These are phyloP conservation scores for Penicillium psychrofluorescens DNA, from an alignment of 495 filamentous ascomycete genomes.

Conservation along the genomic window DNA sequence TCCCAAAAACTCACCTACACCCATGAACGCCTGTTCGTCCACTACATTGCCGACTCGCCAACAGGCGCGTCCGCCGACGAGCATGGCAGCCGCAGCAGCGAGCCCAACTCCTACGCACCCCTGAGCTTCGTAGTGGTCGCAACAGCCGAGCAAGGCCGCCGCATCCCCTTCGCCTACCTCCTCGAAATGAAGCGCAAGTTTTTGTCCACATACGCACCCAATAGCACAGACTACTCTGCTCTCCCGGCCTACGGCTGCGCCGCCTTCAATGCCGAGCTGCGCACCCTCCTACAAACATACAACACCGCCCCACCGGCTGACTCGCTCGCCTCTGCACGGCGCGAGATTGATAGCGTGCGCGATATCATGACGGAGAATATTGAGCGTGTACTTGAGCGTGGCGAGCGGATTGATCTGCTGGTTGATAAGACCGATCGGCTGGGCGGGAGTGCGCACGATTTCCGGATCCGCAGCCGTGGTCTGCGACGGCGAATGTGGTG, in stretches of 20 bases:
- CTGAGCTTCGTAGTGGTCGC: slow-evolving; percentile 84
- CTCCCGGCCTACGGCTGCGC: slow-evolving; percentile 87
- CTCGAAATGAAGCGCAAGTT: slow-evolving; percentile 89
- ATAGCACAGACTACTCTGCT: slow-evolving; percentile 62
- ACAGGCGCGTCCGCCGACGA: slow-evolving; percentile 44
- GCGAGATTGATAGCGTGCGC: slow-evolving; percentile 86
- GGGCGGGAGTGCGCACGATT: slow-evolving; percentile 80
- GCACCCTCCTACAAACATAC: slow-evolving; percentile 72
- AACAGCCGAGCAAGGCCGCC: slow-evolving; percentile 66
- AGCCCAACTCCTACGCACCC: slow-evolving; percentile 57
- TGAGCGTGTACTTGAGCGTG: slow-evolving; percentile 87
- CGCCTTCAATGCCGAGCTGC: slow-evolving; percentile 74
- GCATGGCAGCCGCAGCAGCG: slow-evolving; percentile 13
- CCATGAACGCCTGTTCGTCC: slow-evolving; percentile 82
- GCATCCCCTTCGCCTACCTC: slow-evolving; percentile 88
- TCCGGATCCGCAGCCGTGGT: slow-evolving; percentile 74
- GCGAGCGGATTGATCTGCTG: slow-evolving; percentile 88
- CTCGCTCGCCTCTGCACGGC: slow-evolving; percentile 72
- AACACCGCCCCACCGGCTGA: slow-evolving; percentile 76
- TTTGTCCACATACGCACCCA: slow-evolving; percentile 60
- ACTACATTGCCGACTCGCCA: slow-evolving; percentile 87
- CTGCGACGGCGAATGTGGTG: slow-evolving; percentile 96
- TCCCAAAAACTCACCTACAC: slow-evolving; percentile 92
- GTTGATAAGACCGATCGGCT: slow-evolving; percentile 96
- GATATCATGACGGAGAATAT: slow-evolving; percentile 99